Conservation (phyloP, 805 yeast genomes). For the Starmerella gropengiesseri region DNA sequence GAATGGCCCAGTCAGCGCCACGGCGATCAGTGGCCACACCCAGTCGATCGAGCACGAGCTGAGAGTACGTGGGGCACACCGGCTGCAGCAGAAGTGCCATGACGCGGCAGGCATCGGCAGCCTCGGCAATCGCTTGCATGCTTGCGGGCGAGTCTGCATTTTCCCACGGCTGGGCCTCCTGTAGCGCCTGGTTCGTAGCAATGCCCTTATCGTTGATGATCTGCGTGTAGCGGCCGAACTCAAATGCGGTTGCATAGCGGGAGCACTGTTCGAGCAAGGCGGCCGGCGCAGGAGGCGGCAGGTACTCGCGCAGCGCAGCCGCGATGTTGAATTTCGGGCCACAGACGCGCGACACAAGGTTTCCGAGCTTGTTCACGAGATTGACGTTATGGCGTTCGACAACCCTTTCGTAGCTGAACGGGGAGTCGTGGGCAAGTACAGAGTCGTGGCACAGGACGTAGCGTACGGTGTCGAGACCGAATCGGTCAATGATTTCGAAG, state of each 20-base stretch:
- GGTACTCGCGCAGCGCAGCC: slow-evolving; percentile 5
- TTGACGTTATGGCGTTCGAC: slow-evolving; percentile 33
- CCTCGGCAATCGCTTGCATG: slow-evolving; percentile 40
- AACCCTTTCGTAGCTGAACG: slow-evolving; percentile 58
- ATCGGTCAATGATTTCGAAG: slow-evolving; percentile 44
- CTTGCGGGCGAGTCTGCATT: slow-evolving; percentile 28
- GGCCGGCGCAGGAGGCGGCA: slow-evolving; percentile 20
- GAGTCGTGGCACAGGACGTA: slow-evolving; percentile 70
- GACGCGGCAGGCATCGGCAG: slow-evolving; percentile 63
- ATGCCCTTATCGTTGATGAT: slow-evolving; percentile 21
- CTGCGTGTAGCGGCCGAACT: slow-evolving; percentile 37
- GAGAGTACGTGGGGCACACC: slow-evolving; percentile 57
- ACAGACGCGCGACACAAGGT: slow-evolving; percentile 62
- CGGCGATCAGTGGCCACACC: slow-evolving; percentile 41
- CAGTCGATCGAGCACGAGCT: slow-evolving; percentile 48
- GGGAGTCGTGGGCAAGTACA: slow-evolving; percentile 64
- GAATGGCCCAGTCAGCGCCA: slow-evolving; percentile 34
- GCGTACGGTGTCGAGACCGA: slow-evolving; percentile 53
- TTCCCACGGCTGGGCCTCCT: slow-evolving; percentile 66
- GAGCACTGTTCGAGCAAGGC: slow-evolving; percentile 40
- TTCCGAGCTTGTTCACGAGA: slow-evolving; percentile 74
- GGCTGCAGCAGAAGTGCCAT: slow-evolving; percentile 58
- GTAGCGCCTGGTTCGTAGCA: slow-evolving; percentile 55
- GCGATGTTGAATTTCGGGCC: slow-evolving; percentile 53
- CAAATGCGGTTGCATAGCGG: slow-evolving; percentile 49